Percentiles rank a stretch among this genome's conserved stretches.
These are phyloP conservation scores for Lathyrus sativus DNA, from an alignment of 306 rosid genomes.

Conservation along the genomic window DNA sequence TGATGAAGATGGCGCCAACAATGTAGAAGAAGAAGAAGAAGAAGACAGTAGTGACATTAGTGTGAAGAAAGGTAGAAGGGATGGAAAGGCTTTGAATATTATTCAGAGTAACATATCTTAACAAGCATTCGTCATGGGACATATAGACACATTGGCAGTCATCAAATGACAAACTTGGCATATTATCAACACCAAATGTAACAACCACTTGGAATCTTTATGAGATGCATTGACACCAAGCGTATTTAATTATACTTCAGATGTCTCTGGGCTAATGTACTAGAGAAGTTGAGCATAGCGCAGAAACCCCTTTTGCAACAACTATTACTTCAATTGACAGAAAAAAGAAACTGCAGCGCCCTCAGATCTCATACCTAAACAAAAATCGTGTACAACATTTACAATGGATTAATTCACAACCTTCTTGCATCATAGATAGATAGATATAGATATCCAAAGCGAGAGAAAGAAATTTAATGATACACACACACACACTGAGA, in stretches of 20 bases:
- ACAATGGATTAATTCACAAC: slow-evolving; percentile 23
- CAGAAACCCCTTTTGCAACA: neutral
- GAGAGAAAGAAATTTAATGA: neutral
- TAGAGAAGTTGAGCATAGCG: neutral
- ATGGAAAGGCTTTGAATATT: slow-evolving; percentile 29
- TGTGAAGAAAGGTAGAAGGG: slow-evolving; percentile 37
- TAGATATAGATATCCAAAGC: neutral
- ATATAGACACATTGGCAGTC: neutral
- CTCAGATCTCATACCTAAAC: slow-evolving; percentile 31
- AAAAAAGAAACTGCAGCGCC: neutral
- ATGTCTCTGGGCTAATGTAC: neutral
- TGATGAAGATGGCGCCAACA: neutral
- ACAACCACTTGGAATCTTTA: too few species aligned
- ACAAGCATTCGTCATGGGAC: slow-evolving; percentile 41
- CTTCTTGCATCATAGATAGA: slow-evolving; percentile 21
- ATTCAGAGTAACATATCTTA: slow-evolving; percentile 22
- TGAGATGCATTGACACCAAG: too few species aligned
- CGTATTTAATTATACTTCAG: neutral
- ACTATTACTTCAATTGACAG: neutral
- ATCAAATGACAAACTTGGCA: neutral
- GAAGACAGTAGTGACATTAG: slow-evolving; percentile 11
- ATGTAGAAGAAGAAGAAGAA: slow-evolving; percentile 4
- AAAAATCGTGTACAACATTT: slow-evolving; percentile 11
- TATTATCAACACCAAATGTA: neutral
- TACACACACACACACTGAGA: neutral